Evolutionary conservation across 2,329 filamentous ascomycete species (phyloP).

Genomic region (Alternaria burnsii): DNA sequence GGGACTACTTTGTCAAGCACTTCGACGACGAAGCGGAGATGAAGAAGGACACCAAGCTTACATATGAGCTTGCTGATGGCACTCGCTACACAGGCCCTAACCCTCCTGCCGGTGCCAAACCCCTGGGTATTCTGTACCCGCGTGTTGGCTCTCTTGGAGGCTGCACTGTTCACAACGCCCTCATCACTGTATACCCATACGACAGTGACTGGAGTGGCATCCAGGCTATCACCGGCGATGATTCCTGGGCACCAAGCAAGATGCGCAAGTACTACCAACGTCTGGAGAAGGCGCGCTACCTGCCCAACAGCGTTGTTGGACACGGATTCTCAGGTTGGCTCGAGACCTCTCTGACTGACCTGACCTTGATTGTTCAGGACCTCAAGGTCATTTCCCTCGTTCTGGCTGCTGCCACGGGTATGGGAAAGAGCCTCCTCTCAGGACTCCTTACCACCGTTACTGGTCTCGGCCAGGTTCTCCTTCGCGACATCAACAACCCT

Average conservation of each 20-base stretch:
- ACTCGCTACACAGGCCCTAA: constrained; percentile 60
- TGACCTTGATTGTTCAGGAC: constrained; percentile 61
- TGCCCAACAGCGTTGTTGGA: constrained; percentile 54
- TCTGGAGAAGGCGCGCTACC: constrained; percentile 63
- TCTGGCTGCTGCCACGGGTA: constrained; percentile 59
- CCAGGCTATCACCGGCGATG: constrained; percentile 65
- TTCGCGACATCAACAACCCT: constrained; percentile 62
- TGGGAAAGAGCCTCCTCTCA: constrained; percentile 52
- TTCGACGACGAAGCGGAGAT: constrained; percentile 62
- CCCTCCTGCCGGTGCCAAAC: constrained; percentile 60
- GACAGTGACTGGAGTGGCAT: constrained; percentile 67
- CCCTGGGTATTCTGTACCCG: constrained; percentile 65
- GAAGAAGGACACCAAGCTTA: constrained; percentile 64
- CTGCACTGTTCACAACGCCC: constrained; percentile 67
- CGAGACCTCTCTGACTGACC: constrained; percentile 58
- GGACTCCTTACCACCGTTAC: constrained; percentile 52
- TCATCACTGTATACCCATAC: constrained; percentile 65
- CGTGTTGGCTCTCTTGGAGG: constrained; percentile 64
- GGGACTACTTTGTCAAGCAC: constrained; percentile 70
- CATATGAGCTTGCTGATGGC: constrained; percentile 48
- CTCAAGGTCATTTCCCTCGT: constrained; percentile 62
- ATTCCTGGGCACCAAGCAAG: constrained; percentile 65
- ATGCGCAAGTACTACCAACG: constrained; percentile 66
- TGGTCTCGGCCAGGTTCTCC: constrained; percentile 57
- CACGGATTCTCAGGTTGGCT: constrained; percentile 68